A percentile compares a stretch with the other conserved stretches of the same genome.
Conservation (phyloP, 2,329 filamentous ascomycete species). For the Penicillium nordicum region DNA sequence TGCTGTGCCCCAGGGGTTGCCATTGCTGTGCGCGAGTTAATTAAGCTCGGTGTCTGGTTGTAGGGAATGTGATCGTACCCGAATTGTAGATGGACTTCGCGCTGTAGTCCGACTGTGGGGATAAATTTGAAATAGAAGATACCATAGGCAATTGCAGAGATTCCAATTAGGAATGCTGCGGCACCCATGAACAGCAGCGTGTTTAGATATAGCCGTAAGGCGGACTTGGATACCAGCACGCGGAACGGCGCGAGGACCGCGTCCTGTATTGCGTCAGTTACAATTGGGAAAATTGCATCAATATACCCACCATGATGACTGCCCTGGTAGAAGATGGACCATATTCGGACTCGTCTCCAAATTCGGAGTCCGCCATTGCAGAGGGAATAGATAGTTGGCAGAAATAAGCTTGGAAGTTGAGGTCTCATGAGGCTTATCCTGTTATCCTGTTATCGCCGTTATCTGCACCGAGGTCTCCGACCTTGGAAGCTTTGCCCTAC, state of each 20-base stretch:
- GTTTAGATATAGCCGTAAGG: slow-evolving; percentile 63
- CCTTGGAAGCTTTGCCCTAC: background rate
- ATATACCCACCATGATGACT: slow-evolving; percentile 13
- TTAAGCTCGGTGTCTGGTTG: background rate
- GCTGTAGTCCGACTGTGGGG: slow-evolving; percentile 60
- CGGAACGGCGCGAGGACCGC: slow-evolving; percentile 53
- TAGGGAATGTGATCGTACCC: slow-evolving; percentile 40
- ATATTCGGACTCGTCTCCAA: slow-evolving; percentile 22
- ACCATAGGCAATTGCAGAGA: slow-evolving; percentile 60
- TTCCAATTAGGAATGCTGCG: slow-evolving; percentile 53
- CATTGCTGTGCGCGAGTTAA: slow-evolving; percentile 32
- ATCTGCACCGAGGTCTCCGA: background rate
- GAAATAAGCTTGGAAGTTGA: background rate
- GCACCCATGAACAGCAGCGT: slow-evolving; percentile 54
- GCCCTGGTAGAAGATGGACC: slow-evolving; percentile 11
- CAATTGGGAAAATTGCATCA: background rate
- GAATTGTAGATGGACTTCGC: slow-evolving; percentile 65
- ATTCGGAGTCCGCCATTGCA: slow-evolving; percentile 24
- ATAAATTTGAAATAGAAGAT: slow-evolving; percentile 69
- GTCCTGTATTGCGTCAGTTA: slow-evolving; percentile 43
- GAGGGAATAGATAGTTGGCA: background rate
- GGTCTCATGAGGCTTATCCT: background rate
- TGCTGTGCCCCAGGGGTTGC: slow-evolving; percentile 53
- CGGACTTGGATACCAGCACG: slow-evolving; percentile 57
- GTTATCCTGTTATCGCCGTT: background rate